Evolutionary conservation across 164 flowering plant species (phyloP), one percentile per base, ranked within the genome.

Genomic region (Tinospora cordifolia): DNA sequence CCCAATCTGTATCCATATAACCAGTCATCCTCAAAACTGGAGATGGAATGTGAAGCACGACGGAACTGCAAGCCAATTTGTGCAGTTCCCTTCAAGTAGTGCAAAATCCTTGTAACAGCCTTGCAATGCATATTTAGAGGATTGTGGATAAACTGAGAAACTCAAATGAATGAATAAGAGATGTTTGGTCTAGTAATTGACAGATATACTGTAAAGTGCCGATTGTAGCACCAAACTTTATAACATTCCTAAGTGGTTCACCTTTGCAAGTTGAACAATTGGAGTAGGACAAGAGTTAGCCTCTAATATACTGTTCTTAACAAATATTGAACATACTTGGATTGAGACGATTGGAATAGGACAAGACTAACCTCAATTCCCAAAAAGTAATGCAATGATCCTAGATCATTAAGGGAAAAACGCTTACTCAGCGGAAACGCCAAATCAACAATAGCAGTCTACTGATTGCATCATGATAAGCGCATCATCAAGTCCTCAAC

Each of bases 361-460:
- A 6, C 14, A 14, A 59, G 34, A 67, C n/a, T 63, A 63, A 36
- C 66, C 19, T 63, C 66, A 13, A 63, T 26, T 14, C 66, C 66
- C 66, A 63, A 63, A 30, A 63, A 26, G 15, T 25, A 63, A 63
- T 27, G 66, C 66, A 63, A 25, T 3, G 66, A 44, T 10, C 40
- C 66, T 10, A 63, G 38, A 21, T 63, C 66, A 7, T 63, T 63
- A 30, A 30, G 36, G 36, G 36, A 30, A 4, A 30, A 30, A 4
- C 36, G 4, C 36, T 30, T 30, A 30, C 4, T 30, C 36, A 30
- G 4, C 4, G 2, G 36, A 30, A 30, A 30, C 36, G 4, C 36
- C 36, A 30, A 30, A 30, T 30, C 36, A 30, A 1, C 36, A 30
- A 30, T 30, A 4, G 3, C 36, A 30, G 36, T 1, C 36, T 30